Base-by-base conservation (phyloP, 2,329 filamentous ascomycete species). In the Rachicladosporium sp. region DNA sequence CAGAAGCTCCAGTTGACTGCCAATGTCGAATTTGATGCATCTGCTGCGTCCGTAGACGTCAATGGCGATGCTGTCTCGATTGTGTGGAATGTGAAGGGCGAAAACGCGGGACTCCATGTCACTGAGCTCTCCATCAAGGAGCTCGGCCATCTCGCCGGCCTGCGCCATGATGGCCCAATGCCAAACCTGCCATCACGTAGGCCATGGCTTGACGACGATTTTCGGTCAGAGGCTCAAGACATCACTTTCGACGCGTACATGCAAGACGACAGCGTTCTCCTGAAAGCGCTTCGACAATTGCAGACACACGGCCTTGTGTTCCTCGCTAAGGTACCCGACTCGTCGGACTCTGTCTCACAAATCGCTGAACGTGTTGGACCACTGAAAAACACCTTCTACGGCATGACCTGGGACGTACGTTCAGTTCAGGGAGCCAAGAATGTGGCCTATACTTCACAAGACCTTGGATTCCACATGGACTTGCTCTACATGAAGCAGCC, bases 381-480 rank as follows among this genome's bases (percentile, higher is more conserved):
- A 29, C 64, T 95, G 19, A 82, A 86, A 53, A 78, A 86, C 51
- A 91, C 88, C 6, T 91, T 96, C 56, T 96, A 96, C 60, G 91
- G 91, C 32, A 69, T 72, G 50, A 93, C 86, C 0, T 96, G 88
- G 78, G 82, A 95, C 60, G 89, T 96, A 9, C 75, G 78, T 39
- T 85, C 80, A 3, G 81, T 93, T 38, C 80, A 82, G 1, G 60
- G 84, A 40, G 85, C 88, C 15, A 87, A 89, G 56, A 96, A 96
- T 57, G 83, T 95, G 3, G 89, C 91, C 13, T 70, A 96, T 63
- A 95, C 89, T 1, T 80, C 74, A 53, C 72, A 80, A 36, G 80
- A 79, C 53, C 76, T 96, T 1, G 84, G 83, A 10, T 78, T 95
- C 35, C 91, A 98, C 64, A 91, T 94, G 75, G 91, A 96, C 57